Evolutionary conservation across 2,329 filamentous ascomycete genomes (phyloP).

Genomic region (Aspergillus amoenus): DNA sequence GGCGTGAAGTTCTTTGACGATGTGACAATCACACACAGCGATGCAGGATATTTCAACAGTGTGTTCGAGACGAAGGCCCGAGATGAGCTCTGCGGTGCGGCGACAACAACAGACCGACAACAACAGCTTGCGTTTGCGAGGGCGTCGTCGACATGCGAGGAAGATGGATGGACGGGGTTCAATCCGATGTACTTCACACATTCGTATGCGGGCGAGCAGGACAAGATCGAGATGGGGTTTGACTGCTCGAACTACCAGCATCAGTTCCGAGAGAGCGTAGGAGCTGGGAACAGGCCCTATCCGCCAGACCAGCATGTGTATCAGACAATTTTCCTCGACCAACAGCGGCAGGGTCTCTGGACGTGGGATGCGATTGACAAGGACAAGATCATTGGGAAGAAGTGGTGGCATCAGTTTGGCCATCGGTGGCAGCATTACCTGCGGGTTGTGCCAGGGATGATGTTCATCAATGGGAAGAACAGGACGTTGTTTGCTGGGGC

Average conservation of each 20-base stretch:
- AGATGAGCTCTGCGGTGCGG: conserved; percentile 50
- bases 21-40: conserved; percentile 61
- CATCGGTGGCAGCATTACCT: conserved; percentile 62
- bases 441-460: conserved; percentile 67
- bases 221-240: conserved; percentile 64
- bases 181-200: conserved; percentile 63
- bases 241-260: conserved; percentile 75
- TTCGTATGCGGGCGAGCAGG: conserved; percentile 52
- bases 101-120: conserved; percentile 42
- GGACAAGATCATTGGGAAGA: conserved; percentile 56
- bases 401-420: conserved; percentile 65
- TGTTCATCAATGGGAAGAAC: conserved; percentile 67
- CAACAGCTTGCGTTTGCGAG: conserved; percentile 50
- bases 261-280: conserved; percentile 57
- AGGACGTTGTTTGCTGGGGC: conserved; percentile 63
- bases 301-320: conserved; percentile 64
- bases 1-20: conserved; percentile 65
- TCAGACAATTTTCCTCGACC: conserved; percentile 64
- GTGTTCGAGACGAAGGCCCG: conserved; percentile 58
- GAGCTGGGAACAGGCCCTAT: conserved; percentile 22
- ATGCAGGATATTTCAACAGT: conserved; percentile 57
- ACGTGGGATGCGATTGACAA: conserved; percentile 57
- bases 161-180: conserved; percentile 45
- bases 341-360: conserved; percentile 57
- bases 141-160: conserved; percentile 24